Conservation (phyloP, 805 yeast species). For the Clavispora phyllophila region DNA sequence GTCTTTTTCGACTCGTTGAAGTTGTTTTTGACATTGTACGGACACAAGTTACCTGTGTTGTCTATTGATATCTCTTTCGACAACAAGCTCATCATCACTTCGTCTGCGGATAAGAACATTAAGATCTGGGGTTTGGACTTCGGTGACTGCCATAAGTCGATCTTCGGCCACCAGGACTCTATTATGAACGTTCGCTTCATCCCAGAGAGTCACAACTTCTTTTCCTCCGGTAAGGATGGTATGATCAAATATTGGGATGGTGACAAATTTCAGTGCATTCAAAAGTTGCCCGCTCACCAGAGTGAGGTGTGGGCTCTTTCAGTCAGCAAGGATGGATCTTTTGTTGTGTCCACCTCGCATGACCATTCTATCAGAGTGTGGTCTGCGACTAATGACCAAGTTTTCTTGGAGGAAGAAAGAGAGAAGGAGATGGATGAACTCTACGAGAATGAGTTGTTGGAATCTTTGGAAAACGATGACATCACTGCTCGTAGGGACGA, state of each 20-base stretch:
- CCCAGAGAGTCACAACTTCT: constrained; percentile 83
- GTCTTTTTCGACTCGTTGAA: constrained; percentile 84
- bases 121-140: constrained; percentile 98
- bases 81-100: constrained; percentile 80
- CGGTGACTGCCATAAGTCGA: constrained; percentile 97
- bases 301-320: constrained; percentile 92
- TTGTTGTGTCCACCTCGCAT: constrained; percentile 79
- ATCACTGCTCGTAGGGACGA: constrained; percentile 21
- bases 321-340: constrained; percentile 65
- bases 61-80: constrained; percentile 89
- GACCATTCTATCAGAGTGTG: constrained; percentile 93
- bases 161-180: constrained; percentile 95
- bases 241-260: constrained; percentile 97
- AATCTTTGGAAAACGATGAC: constrained; percentile 59
- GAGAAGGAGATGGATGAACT: constrained; percentile 93
- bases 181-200: constrained; percentile 84
- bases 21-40: constrained; percentile 83
- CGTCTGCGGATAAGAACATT: constrained; percentile 96
- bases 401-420: constrained; percentile 94
- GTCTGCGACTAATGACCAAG: constrained; percentile 90
- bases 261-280: constrained; percentile 90
- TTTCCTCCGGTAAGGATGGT: constrained; percentile 87
- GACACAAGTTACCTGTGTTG: constrained; percentile 93
- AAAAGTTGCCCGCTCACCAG: constrained; percentile 77
- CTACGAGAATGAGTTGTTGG: constrained; percentile 75